A percentile compares a stretch with the other conserved stretches of the same genome.
Conservation (phyloP, 441 rosid species). For the Pelargonium australe region DNA sequence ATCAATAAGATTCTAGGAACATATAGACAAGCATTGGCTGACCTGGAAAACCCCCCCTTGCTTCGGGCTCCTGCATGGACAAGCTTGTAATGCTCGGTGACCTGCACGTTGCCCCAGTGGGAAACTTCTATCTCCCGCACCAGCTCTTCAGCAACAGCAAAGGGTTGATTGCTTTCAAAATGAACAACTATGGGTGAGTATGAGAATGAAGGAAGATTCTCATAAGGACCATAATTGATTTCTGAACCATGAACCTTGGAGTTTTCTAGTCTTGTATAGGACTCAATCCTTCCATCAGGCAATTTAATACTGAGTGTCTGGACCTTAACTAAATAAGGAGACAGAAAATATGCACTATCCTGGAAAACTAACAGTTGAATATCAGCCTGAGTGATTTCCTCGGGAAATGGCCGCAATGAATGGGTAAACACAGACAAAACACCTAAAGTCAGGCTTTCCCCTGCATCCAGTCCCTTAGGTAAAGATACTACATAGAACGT, state of each 20-base stretch:
- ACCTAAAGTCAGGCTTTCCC: constrained; percentile 54
- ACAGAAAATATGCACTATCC: constrained; percentile 67
- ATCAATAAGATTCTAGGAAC: constrained; percentile 2
- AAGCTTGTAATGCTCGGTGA: constrained; percentile 73
- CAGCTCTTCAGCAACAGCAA: constrained; percentile 69
- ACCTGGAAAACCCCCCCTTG: constrained; percentile 95
- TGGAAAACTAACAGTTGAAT: constrained; percentile 73
- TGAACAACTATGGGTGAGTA: constrained; percentile 62
- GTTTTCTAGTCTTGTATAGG: constrained; percentile 65
- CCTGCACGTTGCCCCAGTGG: constrained; percentile 91
- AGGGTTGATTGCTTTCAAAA: constrained; percentile 80
- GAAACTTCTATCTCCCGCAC: constrained; percentile 89
- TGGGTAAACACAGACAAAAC: constrained; percentile 62
- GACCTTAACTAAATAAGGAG: constrained; percentile 63
- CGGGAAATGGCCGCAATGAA: constrained; percentile 69
- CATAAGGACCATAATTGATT: constrained; percentile 85
- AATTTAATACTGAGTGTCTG: constrained; percentile 69
- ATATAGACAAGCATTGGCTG: background rate
- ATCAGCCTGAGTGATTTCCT: constrained; percentile 81
- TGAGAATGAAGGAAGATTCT: constrained; percentile 63
- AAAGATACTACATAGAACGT: constrained; percentile 51
- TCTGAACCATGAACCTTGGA: constrained; percentile 61
- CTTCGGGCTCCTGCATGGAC: constrained; percentile 74
- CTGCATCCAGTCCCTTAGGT: constrained; percentile 49
- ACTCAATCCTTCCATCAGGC: constrained; percentile 67